Percentiles rank a stretch among this genome's conserved stretches.
Conservation (phyloP, 345 rosid genomes). For the Gossypium australe region DNA sequence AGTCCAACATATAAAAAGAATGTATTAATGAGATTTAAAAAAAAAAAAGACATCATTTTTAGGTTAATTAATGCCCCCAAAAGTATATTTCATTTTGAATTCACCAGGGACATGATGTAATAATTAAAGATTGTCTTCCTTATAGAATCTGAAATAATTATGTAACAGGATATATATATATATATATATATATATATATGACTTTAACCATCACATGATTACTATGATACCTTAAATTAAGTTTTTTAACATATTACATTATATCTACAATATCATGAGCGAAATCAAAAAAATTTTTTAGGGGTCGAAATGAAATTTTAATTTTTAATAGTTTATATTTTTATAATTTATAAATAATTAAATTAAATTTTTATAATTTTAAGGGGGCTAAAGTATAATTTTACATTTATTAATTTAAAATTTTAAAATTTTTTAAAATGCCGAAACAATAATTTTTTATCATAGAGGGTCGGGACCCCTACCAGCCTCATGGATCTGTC, state of each 20-base stretch:
- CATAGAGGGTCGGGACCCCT: accelerated
- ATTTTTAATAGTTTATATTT: too few relatives aligned
- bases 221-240: not conserved
- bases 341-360: too few relatives aligned
- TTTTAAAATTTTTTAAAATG: too few relatives aligned
- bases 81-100: not conserved
- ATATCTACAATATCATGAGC: not conserved
- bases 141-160: slow-evolving; percentile 18
- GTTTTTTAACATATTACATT: not conserved
- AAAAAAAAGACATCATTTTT: too few relatives aligned
- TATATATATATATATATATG: not conserved
- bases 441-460: accelerated
- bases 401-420: too few relatives aligned
- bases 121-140: slow-evolving; percentile 13
- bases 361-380: too few relatives aligned
- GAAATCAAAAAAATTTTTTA: accelerated
- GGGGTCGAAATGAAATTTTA: too few relatives aligned
- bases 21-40: too few relatives aligned
- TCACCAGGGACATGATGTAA: not conserved
- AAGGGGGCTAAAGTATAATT: too few relatives aligned
- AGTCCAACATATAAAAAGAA: too few relatives aligned
- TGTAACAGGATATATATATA: not conserved
- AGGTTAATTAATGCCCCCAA: too few relatives aligned
- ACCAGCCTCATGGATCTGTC: too few relatives aligned
- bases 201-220: slow-evolving; percentile 9